Conservation (phyloP, 2,329 filamentous ascomycete genomes). For the Pestalotiopsis sp. region DNA sequence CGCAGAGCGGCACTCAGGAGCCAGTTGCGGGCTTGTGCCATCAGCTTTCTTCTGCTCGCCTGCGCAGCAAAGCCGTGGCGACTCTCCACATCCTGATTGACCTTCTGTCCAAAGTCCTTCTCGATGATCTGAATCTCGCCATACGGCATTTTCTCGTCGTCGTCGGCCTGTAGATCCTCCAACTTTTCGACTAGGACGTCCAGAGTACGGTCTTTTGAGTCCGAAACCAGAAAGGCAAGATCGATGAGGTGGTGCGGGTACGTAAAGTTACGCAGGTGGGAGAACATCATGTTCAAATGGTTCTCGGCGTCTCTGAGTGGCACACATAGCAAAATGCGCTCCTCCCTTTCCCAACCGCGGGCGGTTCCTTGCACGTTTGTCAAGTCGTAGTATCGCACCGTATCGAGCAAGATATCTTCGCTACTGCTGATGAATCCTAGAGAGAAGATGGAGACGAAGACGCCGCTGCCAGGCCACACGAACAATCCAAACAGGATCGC, state of each 20-base stretch:
- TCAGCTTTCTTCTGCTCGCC: slow-evolving; percentile 89
- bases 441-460: slow-evolving; percentile 63
- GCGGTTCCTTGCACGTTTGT: slow-evolving; percentile 89
- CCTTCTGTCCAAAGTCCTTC: slow-evolving; percentile 98
- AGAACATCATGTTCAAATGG: slow-evolving; percentile 97
- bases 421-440: slow-evolving; percentile 70
- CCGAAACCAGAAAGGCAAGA: slow-evolving; percentile 93
- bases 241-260: slow-evolving; percentile 97
- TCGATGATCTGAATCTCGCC: slow-evolving; percentile 98
- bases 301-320: slow-evolving; percentile 90
- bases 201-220: slow-evolving; percentile 92
- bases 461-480: slow-evolving; percentile 70
- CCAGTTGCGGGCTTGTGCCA: slow-evolving; percentile 98
- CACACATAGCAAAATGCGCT: slow-evolving; percentile 92
- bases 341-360: slow-evolving; percentile 93
- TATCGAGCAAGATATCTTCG: slow-evolving; percentile 82
- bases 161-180: slow-evolving; percentile 76
- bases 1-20: slow-evolving; percentile 88
- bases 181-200: slow-evolving; percentile 75
- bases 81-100: slow-evolving; percentile 96
- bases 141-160: slow-evolving; percentile 80
- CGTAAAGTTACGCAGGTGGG: slow-evolving; percentile 93
- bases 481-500: slow-evolving; percentile 73
- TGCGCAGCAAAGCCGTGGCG: slow-evolving; percentile 97
- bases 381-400: slow-evolving; percentile 95